Evolutionary conservation across 805 yeast genomes (phyloP), one percentile per base, ranked within the genome.

Genomic region (Saccharomycopsis vini): DNA sequence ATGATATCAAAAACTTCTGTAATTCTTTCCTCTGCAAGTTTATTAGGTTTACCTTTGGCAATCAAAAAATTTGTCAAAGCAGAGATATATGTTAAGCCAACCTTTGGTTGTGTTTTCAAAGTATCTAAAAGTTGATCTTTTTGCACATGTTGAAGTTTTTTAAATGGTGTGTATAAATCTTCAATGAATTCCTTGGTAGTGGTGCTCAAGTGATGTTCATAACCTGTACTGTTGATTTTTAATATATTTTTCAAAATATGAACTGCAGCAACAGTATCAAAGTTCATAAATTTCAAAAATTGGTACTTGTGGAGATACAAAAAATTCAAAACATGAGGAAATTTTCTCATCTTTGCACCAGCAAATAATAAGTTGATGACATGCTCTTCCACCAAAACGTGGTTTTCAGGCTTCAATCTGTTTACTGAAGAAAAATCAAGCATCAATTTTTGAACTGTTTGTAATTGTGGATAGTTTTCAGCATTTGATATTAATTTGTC

Each of bases 361-460:
- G 45, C 37, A 37, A 47, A 31, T 24, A 47, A 31, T 15, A 43
- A 39, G 30, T 47, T 47, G 19, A 40, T 33, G 26, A 47, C 40
- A 26, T 47, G 46, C 19, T 34, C 44, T 15, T 43, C 47, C 9
- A 23, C 16, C 39, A 46, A 40, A 24, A 31, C 24, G 26, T 43
- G 46, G 5, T 43, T 23, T 18, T 44, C 30, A 16, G 29, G 31
- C 4, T 26, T 26, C 5, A 32, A 24, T n/a, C 38, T 24, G 26
- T 37, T 40, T 16, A 13, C 19, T 29, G 35, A 34, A 18, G 45
- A 37, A 20, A 36, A 38, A 7, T 40, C 43, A 24, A 47, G 16
- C 3, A 46, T 29, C 4, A 47, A 10, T 5, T 33, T 28, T 24
- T 39, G 32, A 13, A 40, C 40, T 9, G 30, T 22, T n/a, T 33